Conservation (phyloP, 106 monocot genomes). For the Dendrobium chrysotoxum region DNA sequence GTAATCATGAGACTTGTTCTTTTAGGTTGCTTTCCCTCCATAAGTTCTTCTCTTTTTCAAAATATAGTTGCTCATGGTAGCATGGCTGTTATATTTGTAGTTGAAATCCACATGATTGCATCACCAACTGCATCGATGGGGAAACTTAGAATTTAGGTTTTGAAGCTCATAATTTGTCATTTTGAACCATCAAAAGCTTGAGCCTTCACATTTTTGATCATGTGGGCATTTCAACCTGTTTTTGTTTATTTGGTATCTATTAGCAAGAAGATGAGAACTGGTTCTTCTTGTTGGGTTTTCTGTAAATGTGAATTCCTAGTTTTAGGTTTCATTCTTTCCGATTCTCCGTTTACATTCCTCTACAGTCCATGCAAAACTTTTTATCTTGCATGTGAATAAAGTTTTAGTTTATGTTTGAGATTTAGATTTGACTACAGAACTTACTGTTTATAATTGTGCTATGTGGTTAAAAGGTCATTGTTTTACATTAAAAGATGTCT, state of each 20-base stretch:
- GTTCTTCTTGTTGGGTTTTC: not conserved
- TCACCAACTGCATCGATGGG: too few relatives aligned
- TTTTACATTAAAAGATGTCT: not conserved
- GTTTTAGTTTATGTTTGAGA: not conserved
- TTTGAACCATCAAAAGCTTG: not conserved
- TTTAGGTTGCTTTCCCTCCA: too few relatives aligned
- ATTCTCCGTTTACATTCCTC: not conserved
- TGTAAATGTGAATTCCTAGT: too few relatives aligned
- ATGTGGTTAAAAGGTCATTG: not conserved
- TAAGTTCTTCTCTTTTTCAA: too few relatives aligned
- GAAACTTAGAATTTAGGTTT: too few relatives aligned
- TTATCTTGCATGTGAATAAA: not conserved
- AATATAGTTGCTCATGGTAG: too few relatives aligned
- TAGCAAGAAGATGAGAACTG: not conserved
- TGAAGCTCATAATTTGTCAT: not conserved
- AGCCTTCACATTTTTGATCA: not conserved
- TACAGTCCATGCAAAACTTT: not conserved
- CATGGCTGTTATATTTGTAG: too few relatives aligned
- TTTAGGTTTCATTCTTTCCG: not conserved
- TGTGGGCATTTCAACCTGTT: not conserved
- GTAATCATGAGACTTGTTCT: too few relatives aligned
- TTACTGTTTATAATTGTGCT: not conserved
- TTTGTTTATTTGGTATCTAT: not conserved
- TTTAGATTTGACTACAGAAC: not conserved
- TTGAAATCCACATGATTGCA: too few relatives aligned